Evolutionary conservation across 2,329 filamentous ascomycete genomes (phyloP), one percentile per base, ranked within the genome.

Genomic region (Teratosphaeria epicoccoides): DNA sequence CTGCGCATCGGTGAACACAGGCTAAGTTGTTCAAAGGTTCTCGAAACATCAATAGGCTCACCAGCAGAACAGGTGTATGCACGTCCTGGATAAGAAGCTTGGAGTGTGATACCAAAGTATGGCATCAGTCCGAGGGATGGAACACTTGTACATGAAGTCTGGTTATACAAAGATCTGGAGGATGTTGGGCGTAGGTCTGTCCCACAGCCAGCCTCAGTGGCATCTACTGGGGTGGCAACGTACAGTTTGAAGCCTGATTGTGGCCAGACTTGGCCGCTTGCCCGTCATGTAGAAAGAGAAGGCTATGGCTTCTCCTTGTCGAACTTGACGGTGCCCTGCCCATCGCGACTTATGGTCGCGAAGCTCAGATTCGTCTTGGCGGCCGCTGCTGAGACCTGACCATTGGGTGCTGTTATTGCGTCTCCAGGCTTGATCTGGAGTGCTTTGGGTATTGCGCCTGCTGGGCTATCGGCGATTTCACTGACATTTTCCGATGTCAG

Each of bases 401-500:
- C 46, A 29, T 37, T 47, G 46, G 54, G 45, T 9, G 60, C 51
- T 11, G 60, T 53, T 10, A 63, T 61, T 26, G 62, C 57, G n/a
- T 10, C 24, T 25, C 60, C 60, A 25, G 61, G 56, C 54, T 54
- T 59, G 43, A 69, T 45, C 71, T 59, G 57, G 76, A 77, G 9
- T 1, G 82, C 82, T 29, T 80, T 73, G 2, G 81, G 73, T 0
- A 87, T 77, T 1, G 78, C 76, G 1, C 90, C 91, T 0, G 88
- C 81, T 26, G 89, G 85, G 5, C 83, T 76, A 64, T 90, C 85
- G 0, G 91, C 91, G 55, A 96, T 87, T 71, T 97, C 93, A 59
- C 95, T 90, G 51, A 97, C 80, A 59, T 98, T 84, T 47, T 83
- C 79, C 24, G 78, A 76, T 4, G 84, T 87, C 58, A 98, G 74